phyloP scores from a whole-genome alignment of 192 early-diverging fungal species.

The Geranomyces variabilis region DNA sequence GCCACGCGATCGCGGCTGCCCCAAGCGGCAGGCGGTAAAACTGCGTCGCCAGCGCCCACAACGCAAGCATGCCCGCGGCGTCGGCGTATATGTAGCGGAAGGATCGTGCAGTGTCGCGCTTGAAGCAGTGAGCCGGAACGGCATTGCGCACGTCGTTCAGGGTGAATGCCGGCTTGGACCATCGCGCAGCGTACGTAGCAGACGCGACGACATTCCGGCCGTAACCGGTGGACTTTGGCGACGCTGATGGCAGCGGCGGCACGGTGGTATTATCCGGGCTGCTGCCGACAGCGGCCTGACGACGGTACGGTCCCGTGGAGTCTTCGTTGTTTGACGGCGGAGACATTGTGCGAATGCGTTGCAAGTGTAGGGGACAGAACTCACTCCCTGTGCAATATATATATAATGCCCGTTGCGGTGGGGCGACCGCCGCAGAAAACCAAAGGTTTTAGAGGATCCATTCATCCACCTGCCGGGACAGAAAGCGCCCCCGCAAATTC shows the following conservation, averaged over 20 bases:
- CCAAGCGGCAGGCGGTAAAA: slow-evolving; percentile 30
- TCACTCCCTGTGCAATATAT: no score
- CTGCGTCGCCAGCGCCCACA: slow-evolving; percentile 72
- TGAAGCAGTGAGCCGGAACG: slow-evolving; percentile 92
- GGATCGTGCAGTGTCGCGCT: slow-evolving; percentile 78
- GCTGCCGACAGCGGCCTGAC: not conserved
- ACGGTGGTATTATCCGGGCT: not conserved
- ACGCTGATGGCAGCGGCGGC: not conserved
- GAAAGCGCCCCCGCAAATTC: no score
- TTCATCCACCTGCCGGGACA: no score
- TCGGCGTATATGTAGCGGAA: slow-evolving; percentile 82
- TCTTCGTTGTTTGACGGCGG: slow-evolving; percentile 3
- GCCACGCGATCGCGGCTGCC: slow-evolving; percentile 60
- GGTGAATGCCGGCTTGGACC: slow-evolving; percentile 59
- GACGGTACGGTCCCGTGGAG: not conserved
- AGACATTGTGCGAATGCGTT: not conserved
- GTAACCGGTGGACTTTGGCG: not conserved
- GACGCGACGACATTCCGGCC: slow-evolving; percentile 27
- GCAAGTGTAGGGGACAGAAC: no score
- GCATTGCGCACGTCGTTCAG: slow-evolving; percentile 90
- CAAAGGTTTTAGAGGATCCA: no score
- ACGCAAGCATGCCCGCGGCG: slow-evolving; percentile 62
- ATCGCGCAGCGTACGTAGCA: slow-evolving; percentile 21
- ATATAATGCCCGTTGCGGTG: no score
- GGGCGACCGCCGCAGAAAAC: no score